phyloP scores from a whole-genome alignment of 192 early-diverging fungal genomes.

The Kickxella alabastrina region DNA sequence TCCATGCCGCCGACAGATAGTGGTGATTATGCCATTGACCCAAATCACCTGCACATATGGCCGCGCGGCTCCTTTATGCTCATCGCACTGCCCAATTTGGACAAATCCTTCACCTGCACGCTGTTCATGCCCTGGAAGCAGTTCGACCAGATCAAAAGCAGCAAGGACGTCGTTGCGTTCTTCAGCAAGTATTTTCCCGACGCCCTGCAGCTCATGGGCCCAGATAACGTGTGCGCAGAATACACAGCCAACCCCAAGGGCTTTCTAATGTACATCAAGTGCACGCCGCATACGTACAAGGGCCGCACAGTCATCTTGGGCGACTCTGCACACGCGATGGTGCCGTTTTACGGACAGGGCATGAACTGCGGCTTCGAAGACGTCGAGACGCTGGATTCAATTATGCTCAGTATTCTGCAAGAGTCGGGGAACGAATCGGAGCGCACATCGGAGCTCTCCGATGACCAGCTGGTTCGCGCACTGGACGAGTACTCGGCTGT shows the following conservation, averaged over 20 bases:
- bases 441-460: constrained; percentile 30
- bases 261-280: constrained; percentile 77
- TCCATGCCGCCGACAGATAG: constrained; percentile 65
- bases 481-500: constrained; percentile 68
- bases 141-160: constrained; percentile 69
- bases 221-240: constrained; percentile 63
- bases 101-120: constrained; percentile 93
- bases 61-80: constrained; percentile 95
- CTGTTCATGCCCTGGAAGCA: constrained; percentile 90
- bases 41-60: constrained; percentile 97
- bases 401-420: constrained; percentile 55
- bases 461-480: constrained; percentile 53
- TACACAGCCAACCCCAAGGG: constrained; percentile 85
- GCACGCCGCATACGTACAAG: constrained; percentile 82
- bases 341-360: constrained; percentile 96
- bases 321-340: constrained; percentile 97
- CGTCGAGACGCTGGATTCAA: constrained; percentile 60
- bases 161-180: constrained; percentile 61
- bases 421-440: constrained; percentile 29
- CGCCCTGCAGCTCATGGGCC: constrained; percentile 73
- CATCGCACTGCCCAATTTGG: constrained; percentile 93
- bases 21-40: constrained; percentile 77
- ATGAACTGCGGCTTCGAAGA: constrained; percentile 99
- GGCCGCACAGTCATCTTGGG: constrained; percentile 77
- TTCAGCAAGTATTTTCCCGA: constrained; percentile 76